Conservation (phyloP, 805 yeast genomes). For the Candida wancherniae region DNA sequence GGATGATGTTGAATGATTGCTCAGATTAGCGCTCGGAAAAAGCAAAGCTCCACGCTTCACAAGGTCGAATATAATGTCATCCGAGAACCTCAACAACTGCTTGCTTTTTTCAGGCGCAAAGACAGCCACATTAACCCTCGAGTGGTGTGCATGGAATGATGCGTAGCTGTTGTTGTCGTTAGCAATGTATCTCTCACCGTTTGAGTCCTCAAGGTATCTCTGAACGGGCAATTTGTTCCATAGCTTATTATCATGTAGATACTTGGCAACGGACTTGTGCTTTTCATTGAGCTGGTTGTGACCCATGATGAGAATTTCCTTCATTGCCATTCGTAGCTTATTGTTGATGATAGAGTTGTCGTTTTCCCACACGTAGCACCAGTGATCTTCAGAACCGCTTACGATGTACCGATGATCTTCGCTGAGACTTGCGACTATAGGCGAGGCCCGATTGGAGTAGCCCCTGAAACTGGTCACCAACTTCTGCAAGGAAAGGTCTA, state of each 20-base stretch:
- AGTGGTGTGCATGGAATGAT: conserved; percentile 72
- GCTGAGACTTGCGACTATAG: conserved; percentile 60
- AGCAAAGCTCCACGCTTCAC: conserved; percentile 20
- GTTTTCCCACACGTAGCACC: conserved; percentile 77
- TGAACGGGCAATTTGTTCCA: conserved; percentile 23
- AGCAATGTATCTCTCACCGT: conserved; percentile 22
- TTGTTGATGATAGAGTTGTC: conserved; percentile 39
- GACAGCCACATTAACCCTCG: conserved; percentile 67
- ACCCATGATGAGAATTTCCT: conserved; percentile 32
- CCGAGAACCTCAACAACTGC: conserved; percentile 62
- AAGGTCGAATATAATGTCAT: conserved; percentile 74
- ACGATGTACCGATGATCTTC: conserved; percentile 57
- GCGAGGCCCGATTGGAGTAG: conserved; percentile 61
- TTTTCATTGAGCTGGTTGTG: conserved; percentile 31
- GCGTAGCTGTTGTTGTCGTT: conserved; percentile 59
- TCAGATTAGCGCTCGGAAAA: conserved; percentile 3
- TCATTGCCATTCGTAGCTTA: conserved; percentile 30
- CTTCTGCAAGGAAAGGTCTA: conserved; percentile 49
- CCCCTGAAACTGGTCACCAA: conserved; percentile 73
- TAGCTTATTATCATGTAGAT: conserved; percentile 25
- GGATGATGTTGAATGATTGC: conserved; percentile 6
- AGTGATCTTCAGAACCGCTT: conserved; percentile 83
- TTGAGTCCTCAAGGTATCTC: conserved; percentile 22
- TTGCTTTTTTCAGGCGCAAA: conserved; percentile 73
- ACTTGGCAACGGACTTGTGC: conserved; percentile 24